These are phyloP conservation scores for Plasmodium relictum DNA, from an alignment of 169 alveolate species.

Conservation along the genomic window DNA sequence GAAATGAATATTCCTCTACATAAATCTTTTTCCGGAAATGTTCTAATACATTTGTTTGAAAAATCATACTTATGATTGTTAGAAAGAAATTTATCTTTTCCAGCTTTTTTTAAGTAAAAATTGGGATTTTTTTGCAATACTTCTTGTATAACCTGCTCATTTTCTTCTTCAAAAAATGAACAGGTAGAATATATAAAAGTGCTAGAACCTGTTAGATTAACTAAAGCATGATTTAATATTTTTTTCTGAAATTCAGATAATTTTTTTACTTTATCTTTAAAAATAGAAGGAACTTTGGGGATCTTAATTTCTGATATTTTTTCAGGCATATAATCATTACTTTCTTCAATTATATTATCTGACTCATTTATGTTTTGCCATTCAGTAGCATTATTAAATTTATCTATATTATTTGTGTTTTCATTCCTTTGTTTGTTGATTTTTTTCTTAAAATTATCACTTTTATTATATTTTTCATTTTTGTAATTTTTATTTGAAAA, in stretches of 20 bases:
- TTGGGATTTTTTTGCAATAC: slow-evolving; percentile 14
- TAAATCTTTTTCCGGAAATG: slow-evolving; percentile 34
- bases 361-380: neutral
- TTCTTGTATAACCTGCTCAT: slow-evolving; percentile 60
- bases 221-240: slow-evolving; percentile 56
- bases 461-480: neutral
- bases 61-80: slow-evolving; percentile 7
- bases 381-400: neutral
- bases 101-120: slow-evolving; percentile 59
- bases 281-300: slow-evolving; percentile 30
- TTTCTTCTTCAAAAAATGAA: slow-evolving; percentile 77
- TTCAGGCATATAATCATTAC: neutral
- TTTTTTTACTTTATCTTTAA: slow-evolving; percentile 28
- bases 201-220: slow-evolving; percentile 14
- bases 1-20: slow-evolving; percentile 73
- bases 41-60: slow-evolving; percentile 53
- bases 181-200: slow-evolving; percentile 74
- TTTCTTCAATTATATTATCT: neutral
- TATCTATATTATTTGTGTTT: neutral
- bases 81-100: slow-evolving; percentile 65
- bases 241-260: slow-evolving; percentile 64
- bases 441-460: neutral
- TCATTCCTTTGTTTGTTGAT: neutral
- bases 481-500: neutral
- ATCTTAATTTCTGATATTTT: slow-evolving; percentile 16